Conservation (phyloP, 129 eudicot genomes). For the Smallanthus sonchifolius region DNA sequence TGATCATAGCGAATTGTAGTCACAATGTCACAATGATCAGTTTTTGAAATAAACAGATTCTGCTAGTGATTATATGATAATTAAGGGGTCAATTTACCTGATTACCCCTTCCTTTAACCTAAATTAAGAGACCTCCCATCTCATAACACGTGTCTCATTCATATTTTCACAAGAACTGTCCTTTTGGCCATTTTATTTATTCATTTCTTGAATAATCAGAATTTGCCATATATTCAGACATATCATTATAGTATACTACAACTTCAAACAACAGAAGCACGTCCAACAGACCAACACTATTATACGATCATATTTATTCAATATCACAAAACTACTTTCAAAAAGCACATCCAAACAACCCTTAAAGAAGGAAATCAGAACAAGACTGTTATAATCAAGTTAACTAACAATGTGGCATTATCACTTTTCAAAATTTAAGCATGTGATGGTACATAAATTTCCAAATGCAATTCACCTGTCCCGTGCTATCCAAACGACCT, state of each 20-base stretch:
- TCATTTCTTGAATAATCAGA: background rate
- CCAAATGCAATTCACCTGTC: constrained; percentile 50
- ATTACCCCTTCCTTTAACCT: background rate
- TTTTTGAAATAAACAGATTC: background rate
- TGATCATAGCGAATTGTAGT: background rate
- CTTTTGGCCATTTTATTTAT: background rate
- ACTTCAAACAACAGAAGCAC: background rate
- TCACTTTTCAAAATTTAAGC: background rate
- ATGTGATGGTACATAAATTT: background rate
- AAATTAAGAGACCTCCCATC: background rate
- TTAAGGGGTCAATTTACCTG: background rate
- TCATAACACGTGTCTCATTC: background rate
- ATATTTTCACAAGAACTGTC: background rate
- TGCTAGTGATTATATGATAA: background rate
- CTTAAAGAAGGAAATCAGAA: background rate
- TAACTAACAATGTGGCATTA: background rate
- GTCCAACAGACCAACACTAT: constrained; percentile 5
- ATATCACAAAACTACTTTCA: background rate
- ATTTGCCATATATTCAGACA: background rate
- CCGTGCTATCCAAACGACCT: constrained; percentile 76
- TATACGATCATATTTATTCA: background rate
- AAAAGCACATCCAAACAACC: constrained; percentile 6
- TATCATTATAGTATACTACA: background rate
- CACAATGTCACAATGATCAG: too few species aligned
- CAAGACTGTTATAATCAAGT: background rate